A percentile compares a stretch with the other conserved stretches of the same genome.
Evolutionary conservation across 1,284 basidiomycete genomes (phyloP).

Genomic region (Mycosarcoma mackinlayi): DNA sequence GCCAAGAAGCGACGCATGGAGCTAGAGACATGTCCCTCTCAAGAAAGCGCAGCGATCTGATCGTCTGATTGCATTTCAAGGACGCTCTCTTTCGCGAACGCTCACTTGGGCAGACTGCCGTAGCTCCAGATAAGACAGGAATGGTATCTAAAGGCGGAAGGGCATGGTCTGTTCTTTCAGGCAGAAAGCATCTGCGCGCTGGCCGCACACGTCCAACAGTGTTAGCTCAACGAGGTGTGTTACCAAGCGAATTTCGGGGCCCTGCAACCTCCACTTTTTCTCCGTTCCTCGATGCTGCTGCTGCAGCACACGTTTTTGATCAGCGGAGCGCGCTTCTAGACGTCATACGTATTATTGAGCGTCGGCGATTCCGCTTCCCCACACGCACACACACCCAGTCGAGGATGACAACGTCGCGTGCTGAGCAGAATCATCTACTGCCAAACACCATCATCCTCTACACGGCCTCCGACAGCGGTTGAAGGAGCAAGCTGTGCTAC

Average conservation of each 20-base stretch:
- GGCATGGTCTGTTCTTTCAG: too few species aligned
- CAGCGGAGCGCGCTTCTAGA: slow-evolving; percentile 3
- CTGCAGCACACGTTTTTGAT: slow-evolving; percentile 6
- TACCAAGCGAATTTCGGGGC: slow-evolving; percentile 1
- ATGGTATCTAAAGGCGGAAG: too few species aligned
- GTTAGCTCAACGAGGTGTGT: too few species aligned
- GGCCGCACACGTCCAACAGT: too few species aligned
- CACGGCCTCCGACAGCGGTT: neutral
- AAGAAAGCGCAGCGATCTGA: too few species aligned
- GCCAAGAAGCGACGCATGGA: too few species aligned
- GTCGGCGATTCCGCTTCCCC: slow-evolving; percentile 5
- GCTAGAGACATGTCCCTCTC: too few species aligned
- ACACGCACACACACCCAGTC: neutral
- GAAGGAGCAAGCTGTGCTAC: neutral
- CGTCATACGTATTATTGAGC: slow-evolving; percentile 3
- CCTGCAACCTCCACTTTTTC: slow-evolving; percentile 11
- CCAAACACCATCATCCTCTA: slow-evolving; percentile 8
- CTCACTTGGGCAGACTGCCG: too few species aligned
- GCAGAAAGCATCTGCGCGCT: too few species aligned
- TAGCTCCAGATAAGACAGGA: too few species aligned
- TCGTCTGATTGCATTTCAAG: too few species aligned
- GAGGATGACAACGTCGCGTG: neutral
- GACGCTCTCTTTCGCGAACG: too few species aligned
- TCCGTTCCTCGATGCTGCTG: slow-evolving; percentile 1
- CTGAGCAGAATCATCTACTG: neutral